Conservation (phyloP, 2,329 filamentous ascomycete species). For the Dactylellina parvicollis region DNA sequence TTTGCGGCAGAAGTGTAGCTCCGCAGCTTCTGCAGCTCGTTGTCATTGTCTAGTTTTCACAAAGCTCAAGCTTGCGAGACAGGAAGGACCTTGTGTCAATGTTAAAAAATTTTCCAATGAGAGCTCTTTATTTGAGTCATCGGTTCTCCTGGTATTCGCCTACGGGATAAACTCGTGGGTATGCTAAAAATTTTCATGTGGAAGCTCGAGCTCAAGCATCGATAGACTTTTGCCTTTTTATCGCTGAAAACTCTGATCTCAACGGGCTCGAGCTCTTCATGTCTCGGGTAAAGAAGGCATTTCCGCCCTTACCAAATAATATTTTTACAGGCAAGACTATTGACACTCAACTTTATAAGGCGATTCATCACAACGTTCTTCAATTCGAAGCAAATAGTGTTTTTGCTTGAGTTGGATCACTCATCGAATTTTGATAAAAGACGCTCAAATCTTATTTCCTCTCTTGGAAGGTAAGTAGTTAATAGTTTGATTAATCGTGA, state of each 20-base stretch:
- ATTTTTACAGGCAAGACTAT: background rate
- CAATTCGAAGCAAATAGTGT: background rate
- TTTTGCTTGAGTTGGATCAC: background rate
- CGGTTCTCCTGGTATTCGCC: background rate
- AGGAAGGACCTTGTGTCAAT: background rate
- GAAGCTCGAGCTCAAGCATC: background rate
- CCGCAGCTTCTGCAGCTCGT: background rate
- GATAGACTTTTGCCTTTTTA: background rate
- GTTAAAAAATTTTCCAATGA: background rate
- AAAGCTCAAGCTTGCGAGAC: background rate
- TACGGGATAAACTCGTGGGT: conserved; percentile 31
- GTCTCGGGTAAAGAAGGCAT: conserved; percentile 42
- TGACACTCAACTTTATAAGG: conserved; percentile 17
- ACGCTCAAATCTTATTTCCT: background rate
- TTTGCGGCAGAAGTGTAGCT: conserved; percentile 19
- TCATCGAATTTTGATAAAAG: background rate
- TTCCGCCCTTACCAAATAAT: background rate
- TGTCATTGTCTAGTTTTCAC: background rate
- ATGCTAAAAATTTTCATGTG: conserved; percentile 32
- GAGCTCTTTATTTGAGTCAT: conserved; percentile 10
- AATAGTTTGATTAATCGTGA: background rate
- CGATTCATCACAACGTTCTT: background rate
- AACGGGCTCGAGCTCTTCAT: conserved; percentile 1
- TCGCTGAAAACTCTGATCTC: conserved; percentile 26
- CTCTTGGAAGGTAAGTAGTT: background rate